Percentiles rank a stretch among this genome's conserved stretches.
Evolutionary conservation across 2,329 filamentous ascomycete species (phyloP).

Genomic region (Lachnellula subtilissima): DNA sequence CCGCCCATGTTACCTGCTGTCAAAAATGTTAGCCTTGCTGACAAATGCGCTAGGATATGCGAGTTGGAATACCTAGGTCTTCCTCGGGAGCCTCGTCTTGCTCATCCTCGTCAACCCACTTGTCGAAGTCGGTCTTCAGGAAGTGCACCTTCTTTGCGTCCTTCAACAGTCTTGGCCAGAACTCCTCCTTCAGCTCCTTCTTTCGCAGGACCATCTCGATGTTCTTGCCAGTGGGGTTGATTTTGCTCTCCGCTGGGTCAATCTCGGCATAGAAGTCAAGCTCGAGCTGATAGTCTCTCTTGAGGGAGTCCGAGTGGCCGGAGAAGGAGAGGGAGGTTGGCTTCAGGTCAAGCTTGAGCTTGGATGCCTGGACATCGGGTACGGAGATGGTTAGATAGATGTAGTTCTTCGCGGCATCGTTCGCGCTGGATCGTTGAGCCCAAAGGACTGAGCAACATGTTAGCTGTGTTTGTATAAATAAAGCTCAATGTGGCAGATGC

Average conservation of each 20-base stretch:
- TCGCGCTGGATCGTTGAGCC: conserved; percentile 88
- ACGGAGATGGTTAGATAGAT: conserved; percentile 90
- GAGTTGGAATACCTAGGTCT: conserved; percentile 59
- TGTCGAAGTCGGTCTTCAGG: conserved; percentile 98
- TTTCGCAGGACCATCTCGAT: conserved; percentile 90
- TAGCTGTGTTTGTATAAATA: conserved; percentile 9
- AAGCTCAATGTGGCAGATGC: background rate
- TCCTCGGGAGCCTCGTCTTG: conserved; percentile 86
- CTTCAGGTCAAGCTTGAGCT: conserved; percentile 79
- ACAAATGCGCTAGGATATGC: background rate
- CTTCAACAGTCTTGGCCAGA: conserved; percentile 94
- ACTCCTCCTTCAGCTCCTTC: conserved; percentile 92
- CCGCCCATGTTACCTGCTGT: conserved; percentile 48
- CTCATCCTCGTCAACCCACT: conserved; percentile 61
- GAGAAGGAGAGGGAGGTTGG: conserved; percentile 73
- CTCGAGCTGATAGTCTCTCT: conserved; percentile 79
- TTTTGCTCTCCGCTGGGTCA: conserved; percentile 76
- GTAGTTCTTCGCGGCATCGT: conserved; percentile 83
- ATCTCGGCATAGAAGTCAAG: conserved; percentile 90
- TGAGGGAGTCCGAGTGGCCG: conserved; percentile 77
- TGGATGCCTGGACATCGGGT: conserved; percentile 71
- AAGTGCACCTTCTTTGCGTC: conserved; percentile 85
- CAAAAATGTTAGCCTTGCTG: conserved; percentile 8
- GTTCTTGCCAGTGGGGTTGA: conserved; percentile 82
- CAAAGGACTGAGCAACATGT: conserved; percentile 67